Evolutionary conservation across 2,329 filamentous ascomycete genomes (phyloP).

Genomic region (Alternaria sp.): DNA sequence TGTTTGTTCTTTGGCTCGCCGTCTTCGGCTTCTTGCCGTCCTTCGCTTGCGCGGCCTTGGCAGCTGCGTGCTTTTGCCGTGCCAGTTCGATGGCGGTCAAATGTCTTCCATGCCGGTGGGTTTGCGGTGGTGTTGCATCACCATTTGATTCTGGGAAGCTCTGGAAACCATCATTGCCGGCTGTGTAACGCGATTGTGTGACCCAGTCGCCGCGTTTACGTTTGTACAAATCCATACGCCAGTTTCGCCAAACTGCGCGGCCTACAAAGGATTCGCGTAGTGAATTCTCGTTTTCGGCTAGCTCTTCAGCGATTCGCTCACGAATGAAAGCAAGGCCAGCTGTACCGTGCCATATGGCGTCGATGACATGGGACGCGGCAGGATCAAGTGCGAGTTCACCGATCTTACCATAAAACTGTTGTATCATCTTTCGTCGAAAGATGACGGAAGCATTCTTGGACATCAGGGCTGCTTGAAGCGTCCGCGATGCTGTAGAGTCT

Average conservation of each 20-base stretch:
- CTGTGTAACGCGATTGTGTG: slow-evolving; percentile 63
- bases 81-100: slow-evolving; percentile 62
- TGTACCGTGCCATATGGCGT: slow-evolving; percentile 71
- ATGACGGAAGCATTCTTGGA: slow-evolving; percentile 63
- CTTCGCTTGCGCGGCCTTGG: slow-evolving; percentile 51
- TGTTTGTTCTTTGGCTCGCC: slow-evolving; percentile 25
- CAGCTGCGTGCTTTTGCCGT: slow-evolving; percentile 63
- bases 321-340: slow-evolving; percentile 71
- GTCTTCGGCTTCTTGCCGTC: slow-evolving; percentile 39
- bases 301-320: slow-evolving; percentile 71
- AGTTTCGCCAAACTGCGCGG: slow-evolving; percentile 75
- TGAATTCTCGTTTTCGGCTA: slow-evolving; percentile 65
- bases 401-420: slow-evolving; percentile 69
- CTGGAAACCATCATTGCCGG: slow-evolving; percentile 61
- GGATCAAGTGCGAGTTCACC: slow-evolving; percentile 67
- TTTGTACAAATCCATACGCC: slow-evolving; percentile 76
- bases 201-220: slow-evolving; percentile 70
- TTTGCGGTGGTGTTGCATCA: slow-evolving; percentile 23
- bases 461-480: slow-evolving; percentile 70
- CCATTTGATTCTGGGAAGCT: slow-evolving; percentile 56
- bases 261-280: slow-evolving; percentile 72
- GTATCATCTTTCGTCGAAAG: slow-evolving; percentile 69
- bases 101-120: slow-evolving; percentile 39
- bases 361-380: slow-evolving; percentile 72
- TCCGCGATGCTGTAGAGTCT: slow-evolving; percentile 65